Base-by-base conservation (phyloP, 2,329 filamentous ascomycete species). In the Botrytis pseudocinerea region DNA sequence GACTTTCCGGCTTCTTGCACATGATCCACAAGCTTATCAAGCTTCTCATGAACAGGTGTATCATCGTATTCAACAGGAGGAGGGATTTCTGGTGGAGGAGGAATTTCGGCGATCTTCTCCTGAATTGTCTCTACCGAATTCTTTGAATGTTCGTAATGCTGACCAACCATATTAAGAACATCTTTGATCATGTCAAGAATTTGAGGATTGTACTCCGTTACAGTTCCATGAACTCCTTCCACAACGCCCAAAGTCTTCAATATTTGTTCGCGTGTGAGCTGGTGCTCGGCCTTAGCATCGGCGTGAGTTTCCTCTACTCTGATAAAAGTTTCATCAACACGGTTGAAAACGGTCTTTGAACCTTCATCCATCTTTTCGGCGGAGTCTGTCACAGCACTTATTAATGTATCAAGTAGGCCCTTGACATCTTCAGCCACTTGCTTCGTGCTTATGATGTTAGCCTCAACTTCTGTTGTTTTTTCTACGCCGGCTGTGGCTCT, bases 111-210 rank as follows among this genome's bases (percentile, higher is more conserved):
- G 74, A 91, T 88, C 79, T 86, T 88, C 74, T 87, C 85, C 76
- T 89, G 84, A 38, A 91, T 84, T 4, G 85, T 84, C 10, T 82
- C 85, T 1, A 85, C 84, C 0, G 91, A 87, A 62, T 88, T 87
- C 82, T 95, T 94, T 22, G 94, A 92, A 80, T 97, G 93, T 77
- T 97, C 94, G 79, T 92, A 97, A 81, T 98, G 95, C 80, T 97
- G 89, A 38, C 90, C 92, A 71, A 97, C 93, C 38, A 97, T 87
- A 12, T 90, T 85, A 57, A 97, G 86, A n/a, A 98, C 90, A 78
- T 98, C 93, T 78, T 94, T 92, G 76, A 99, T 89, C 0, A 93
- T 89, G 70, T 95, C 91, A 73, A 98, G 88, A 76, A 98, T 92
- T 83, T 97, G 92, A 1, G 96, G 96, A 78, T 98, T 92, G 76